Percentiles rank a stretch among this genome's conserved stretches.
These are phyloP conservation scores for Diutina mesorugosa DNA, from an alignment of 1,139 yeast species.

Conservation along the genomic window DNA sequence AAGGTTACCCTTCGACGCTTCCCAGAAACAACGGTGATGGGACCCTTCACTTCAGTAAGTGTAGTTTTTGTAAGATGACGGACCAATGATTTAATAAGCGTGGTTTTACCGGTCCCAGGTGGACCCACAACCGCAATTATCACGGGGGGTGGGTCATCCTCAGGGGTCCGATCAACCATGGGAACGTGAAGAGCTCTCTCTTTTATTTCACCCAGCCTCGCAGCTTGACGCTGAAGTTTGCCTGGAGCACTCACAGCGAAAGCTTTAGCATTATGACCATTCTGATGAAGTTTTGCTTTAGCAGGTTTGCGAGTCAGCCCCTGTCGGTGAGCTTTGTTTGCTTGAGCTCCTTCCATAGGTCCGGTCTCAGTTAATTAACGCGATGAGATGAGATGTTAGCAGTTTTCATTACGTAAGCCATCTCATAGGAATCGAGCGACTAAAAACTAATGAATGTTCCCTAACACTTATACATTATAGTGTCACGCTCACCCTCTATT, in stretches of 20 bases:
- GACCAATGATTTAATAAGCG: slow-evolving; percentile 80
- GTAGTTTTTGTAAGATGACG: slow-evolving; percentile 85
- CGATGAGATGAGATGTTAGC: not conserved
- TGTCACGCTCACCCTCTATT: no score
- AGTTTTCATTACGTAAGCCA: not conserved
- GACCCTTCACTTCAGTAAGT: slow-evolving; percentile 80
- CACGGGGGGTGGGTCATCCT: slow-evolving; percentile 94
- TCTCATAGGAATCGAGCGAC: not conserved
- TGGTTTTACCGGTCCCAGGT: slow-evolving; percentile 96
- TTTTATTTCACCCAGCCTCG: slow-evolving; percentile 72
- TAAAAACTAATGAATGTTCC: no score
- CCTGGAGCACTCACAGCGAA: slow-evolving; percentile 91
- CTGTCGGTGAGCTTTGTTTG: slow-evolving; percentile 1
- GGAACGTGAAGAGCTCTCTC: slow-evolving; percentile 91
- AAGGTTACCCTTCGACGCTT: slow-evolving; percentile 88
- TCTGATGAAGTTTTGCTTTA: slow-evolving; percentile 78
- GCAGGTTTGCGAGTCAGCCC: slow-evolving; percentile 22
- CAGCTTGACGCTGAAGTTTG: slow-evolving; percentile 73
- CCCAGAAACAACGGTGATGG: slow-evolving; percentile 95
- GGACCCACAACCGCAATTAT: slow-evolving; percentile 97
- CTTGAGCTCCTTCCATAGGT: not conserved
- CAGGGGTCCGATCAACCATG: slow-evolving; percentile 95
- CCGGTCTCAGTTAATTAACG: not conserved
- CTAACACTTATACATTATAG: no score
- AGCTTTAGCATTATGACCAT: slow-evolving; percentile 89